Conservation (phyloP, 2,329 filamentous ascomycete genomes). For the Fusarium zealandicum region DNA sequence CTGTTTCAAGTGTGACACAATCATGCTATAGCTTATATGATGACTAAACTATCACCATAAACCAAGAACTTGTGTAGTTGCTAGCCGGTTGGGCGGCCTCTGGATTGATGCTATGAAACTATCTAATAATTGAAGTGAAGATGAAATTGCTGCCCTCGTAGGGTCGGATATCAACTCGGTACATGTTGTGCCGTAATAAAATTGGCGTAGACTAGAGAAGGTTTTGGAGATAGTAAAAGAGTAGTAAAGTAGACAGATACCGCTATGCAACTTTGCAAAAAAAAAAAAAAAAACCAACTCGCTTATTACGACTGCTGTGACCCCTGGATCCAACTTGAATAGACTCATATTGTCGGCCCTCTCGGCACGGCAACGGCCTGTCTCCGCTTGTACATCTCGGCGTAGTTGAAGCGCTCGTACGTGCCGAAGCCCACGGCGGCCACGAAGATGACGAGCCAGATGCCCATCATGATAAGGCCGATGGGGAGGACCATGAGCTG, state of each 20-base stretch:
- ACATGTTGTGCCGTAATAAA: constrained; percentile 32
- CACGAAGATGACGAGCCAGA: constrained; percentile 67
- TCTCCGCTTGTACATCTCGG: constrained; percentile 65
- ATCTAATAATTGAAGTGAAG: constrained; percentile 21
- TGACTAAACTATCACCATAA: constrained; percentile 2
- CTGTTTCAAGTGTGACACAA: constrained; percentile 32
- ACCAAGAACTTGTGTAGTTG: constrained; percentile 6
- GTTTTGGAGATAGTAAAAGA: constrained; percentile 20
- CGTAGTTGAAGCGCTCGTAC: constrained; percentile 69
- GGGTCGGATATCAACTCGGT: constrained; percentile 38
- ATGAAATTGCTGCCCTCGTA: constrained; percentile 25
- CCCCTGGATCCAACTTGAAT: neutral
- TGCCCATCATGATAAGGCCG: constrained; percentile 69
- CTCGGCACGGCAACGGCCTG: constrained; percentile 25
- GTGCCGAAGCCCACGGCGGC: constrained; percentile 70
- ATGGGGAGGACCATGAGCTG: constrained; percentile 73
- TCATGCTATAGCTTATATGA: constrained; percentile 15
- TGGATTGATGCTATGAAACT: constrained; percentile 27
- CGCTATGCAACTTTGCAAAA: constrained; percentile 32
- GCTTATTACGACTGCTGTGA: constrained; percentile 5
- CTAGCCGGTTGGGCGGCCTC: constrained; percentile 13
- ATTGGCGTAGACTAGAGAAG: constrained; percentile 30
- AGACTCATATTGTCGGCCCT: constrained; percentile 20
- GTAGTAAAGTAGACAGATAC: constrained; percentile 26
- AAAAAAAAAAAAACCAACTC: constrained; percentile 19